Evolutionary conservation across 768 basidiomycete genomes (phyloP), one percentile per base, ranked within the genome.

Genomic region (Cyathus striatus): DNA sequence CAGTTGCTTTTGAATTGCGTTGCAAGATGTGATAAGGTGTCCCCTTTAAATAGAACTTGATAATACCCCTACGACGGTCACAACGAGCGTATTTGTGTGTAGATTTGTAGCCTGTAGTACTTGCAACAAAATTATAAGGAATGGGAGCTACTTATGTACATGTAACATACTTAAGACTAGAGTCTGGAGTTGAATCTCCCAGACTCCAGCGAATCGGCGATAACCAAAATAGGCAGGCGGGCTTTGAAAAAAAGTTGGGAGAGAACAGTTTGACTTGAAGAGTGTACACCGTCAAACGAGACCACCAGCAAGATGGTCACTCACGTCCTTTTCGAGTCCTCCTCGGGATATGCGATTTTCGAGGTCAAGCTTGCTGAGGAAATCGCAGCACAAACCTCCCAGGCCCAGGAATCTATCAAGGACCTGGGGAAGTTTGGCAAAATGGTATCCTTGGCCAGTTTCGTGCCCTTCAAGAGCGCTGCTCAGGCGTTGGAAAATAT

Each of bases 401-500:
- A 77, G 24, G 83, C 91, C 32, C 94, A 95, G 65, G 81, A 86
- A 43, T 90, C 90, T 33, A 85, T 97, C 57, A 75, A 75, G 50
- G 91, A 97, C 65, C 72, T 93, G 52, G 68, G 79, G 52, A 93
- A 88, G 64, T 97, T 98, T 63, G 73, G 78, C 45, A 93, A 91
- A 72, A 92, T 95, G 87, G 90, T 96, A 48, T 73, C 83, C 55
- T 68, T 97, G 58, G 61, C 86, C 62, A 92, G 89, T 61, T 98
- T 97, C 71, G 78, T 84, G 42, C 94, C 95, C 0, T 98, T 95
- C 75, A 90, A 90, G 64, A 92, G 73, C 46, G 91, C 93, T 18
- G 92, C 90, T 0, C 84, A 94, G 59, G 93, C 93, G 24, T 72
- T 98, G 52, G 92, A 97, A 69, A 97, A 96, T 53, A 85, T 86